These are phyloP conservation scores for Urostyla sp. DNA, from an alignment of 73 alveolate genomes.

Conservation along the genomic window DNA sequence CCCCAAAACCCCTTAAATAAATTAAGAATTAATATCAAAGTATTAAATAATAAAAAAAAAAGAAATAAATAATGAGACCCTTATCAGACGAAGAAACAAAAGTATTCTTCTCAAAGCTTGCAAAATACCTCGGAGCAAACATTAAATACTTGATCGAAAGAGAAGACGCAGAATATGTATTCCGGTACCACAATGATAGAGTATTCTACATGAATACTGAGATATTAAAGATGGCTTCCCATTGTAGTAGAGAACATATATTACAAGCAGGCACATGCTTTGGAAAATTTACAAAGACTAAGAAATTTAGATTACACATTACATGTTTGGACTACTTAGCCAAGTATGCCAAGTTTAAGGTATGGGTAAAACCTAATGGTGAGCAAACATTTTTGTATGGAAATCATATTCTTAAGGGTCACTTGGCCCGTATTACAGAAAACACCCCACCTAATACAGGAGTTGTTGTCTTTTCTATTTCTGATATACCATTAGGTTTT, in stretches of 20 bases:
- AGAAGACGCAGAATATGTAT: constrained; percentile 95
- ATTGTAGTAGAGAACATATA: constrained; percentile 94
- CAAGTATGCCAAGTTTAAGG: constrained; percentile 95
- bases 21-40: background rate
- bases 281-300: constrained; percentile 97
- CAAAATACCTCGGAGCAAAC: constrained; percentile 93
- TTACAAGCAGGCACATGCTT: constrained; percentile 93
- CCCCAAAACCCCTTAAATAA: constrained; percentile 31
- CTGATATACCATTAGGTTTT: constrained; percentile 97
- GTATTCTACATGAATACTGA: constrained; percentile 91
- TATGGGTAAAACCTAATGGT: constrained; percentile 98
- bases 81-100: constrained; percentile 98
- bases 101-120: constrained; percentile 91
- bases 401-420: constrained; percentile 94
- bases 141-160: constrained; percentile 92
- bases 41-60: constrained; percentile 2
- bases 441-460: constrained; percentile 94
- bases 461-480: constrained; percentile 91
- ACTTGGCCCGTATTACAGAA: constrained; percentile 96
- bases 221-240: constrained; percentile 87
- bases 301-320: constrained; percentile 93
- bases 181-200: constrained; percentile 92
- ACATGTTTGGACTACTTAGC: constrained; percentile 97
- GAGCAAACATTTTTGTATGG: constrained; percentile 96
- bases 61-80: constrained; percentile 87